Evolutionary conservation across 202 grass and related monocot genomes (phyloP).

Genomic region (Tripidium arundinaceum): DNA sequence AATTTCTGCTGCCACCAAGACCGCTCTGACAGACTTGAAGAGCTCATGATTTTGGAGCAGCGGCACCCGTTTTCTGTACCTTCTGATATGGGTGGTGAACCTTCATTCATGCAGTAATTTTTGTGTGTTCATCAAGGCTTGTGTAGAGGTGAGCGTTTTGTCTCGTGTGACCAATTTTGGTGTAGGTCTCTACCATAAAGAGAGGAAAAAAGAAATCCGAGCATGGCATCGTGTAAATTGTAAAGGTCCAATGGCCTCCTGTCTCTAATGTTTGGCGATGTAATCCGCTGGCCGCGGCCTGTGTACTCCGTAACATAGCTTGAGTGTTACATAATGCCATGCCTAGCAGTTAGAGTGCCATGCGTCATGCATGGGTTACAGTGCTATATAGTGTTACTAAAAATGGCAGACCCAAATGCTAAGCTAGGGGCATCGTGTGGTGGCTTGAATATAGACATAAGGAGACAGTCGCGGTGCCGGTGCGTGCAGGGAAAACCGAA

Average conservation of each 20-base stretch:
- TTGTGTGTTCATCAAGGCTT: neutral
- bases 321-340: neutral
- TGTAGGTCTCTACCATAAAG: constrained; percentile 20
- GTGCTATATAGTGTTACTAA: neutral
- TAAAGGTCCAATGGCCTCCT: neutral
- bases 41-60: constrained; percentile 38
- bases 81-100: neutral
- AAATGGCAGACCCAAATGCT: neutral
- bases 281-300: constrained; percentile 26
- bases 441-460: neutral
- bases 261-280: constrained; percentile 1
- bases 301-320: neutral
- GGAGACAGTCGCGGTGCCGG: neutral
- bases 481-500: neutral
- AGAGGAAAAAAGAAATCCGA: neutral
- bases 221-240: constrained; percentile 25
- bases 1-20: constrained; percentile 86
- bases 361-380: neutral
- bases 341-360: neutral
- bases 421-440: neutral
- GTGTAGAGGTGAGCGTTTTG: neutral
- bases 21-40: constrained; percentile 68
- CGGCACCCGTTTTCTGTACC: neutral
- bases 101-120: constrained; percentile 5
- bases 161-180: constrained; percentile 20